phyloP scores from a whole-genome alignment of 176 grass and related monocot genomes.

The Zoysia pacifica region DNA sequence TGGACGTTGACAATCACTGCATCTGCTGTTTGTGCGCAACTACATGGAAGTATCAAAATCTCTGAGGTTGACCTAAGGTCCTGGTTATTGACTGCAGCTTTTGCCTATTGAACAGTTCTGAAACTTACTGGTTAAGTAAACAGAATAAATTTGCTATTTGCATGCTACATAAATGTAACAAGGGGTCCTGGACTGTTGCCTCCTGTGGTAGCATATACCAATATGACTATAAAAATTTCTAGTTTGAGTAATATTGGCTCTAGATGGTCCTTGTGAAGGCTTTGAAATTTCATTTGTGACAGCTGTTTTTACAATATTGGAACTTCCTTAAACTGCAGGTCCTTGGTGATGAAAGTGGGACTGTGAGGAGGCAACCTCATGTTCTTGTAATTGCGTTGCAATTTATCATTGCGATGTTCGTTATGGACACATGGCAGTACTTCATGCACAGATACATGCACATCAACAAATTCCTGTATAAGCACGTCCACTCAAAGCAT shows the following conservation, averaged over 20 bases:
- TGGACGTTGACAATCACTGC: no score
- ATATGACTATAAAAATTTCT: no score
- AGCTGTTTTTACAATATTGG: conserved; percentile 12
- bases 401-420: conserved; percentile 62
- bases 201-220: not conserved
- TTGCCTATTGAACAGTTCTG: not conserved
- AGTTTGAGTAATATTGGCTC: conserved; percentile 7
- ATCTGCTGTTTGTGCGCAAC: no score
- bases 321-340: conserved; percentile 52
- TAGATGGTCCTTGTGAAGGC: not conserved
- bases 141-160: not conserved
- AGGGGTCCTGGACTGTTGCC: not conserved
- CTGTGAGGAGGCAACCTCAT: conserved; percentile 44
- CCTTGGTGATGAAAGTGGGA: conserved; percentile 63
- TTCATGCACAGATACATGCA: conserved; percentile 94
- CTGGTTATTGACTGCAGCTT: not conserved
- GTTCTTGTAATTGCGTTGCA: conserved; percentile 49
- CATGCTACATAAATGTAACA: not conserved
- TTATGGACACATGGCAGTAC: conserved; percentile 87
- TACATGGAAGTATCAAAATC: no score
- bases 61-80: not conserved
- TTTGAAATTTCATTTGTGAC: conserved; percentile 25
- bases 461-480: conserved; percentile 78
- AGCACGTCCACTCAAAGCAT: conserved; percentile 73
- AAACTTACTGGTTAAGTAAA: not conserved